Evolutionary conservation across 345 rosid genomes (phyloP).

Genomic region (Turnera subulata): DNA sequence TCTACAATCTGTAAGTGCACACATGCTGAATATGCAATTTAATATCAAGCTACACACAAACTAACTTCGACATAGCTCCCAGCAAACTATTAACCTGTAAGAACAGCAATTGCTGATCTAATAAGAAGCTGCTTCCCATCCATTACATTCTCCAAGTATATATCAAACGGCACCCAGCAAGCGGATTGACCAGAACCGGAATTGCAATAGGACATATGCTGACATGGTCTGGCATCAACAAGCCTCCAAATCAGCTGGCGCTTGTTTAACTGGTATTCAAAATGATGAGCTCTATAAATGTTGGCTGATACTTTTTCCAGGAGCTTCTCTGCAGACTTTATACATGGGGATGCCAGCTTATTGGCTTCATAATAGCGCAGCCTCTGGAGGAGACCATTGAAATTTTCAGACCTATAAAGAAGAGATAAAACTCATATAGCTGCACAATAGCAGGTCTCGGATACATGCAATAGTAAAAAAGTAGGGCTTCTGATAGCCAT

Average conservation of each 20-base stretch:
- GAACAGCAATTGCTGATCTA: slow-evolving; percentile 38
- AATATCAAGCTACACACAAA: neutral
- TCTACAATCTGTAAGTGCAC: too few relatives aligned
- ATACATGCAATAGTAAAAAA: too few relatives aligned
- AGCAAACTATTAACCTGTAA: slow-evolving; percentile 34
- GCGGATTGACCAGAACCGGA: slow-evolving; percentile 35
- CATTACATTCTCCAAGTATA: slow-evolving; percentile 57
- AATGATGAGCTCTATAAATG: slow-evolving; percentile 26
- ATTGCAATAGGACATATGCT: slow-evolving; percentile 28
- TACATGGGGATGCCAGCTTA: slow-evolving; percentile 26
- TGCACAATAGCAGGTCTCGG: neutral
- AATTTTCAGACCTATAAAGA: slow-evolving; percentile 44
- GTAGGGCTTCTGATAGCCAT: too few relatives aligned
- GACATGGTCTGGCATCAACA: slow-evolving; percentile 28
- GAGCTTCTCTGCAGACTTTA: slow-evolving; percentile 29
- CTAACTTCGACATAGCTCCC: neutral
- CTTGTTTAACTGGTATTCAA: slow-evolving; percentile 34
- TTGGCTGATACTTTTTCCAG: slow-evolving; percentile 37
- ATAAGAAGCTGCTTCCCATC: slow-evolving; percentile 52
- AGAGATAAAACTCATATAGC: neutral
- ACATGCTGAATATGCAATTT: too few relatives aligned
- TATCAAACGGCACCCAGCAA: slow-evolving; percentile 59
- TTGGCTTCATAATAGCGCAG: slow-evolving; percentile 37
- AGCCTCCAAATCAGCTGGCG: slow-evolving; percentile 33
- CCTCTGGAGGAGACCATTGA: slow-evolving; percentile 46